Conservation (phyloP, 179 eudicot genomes). For the Silene noctiflora region DNA sequence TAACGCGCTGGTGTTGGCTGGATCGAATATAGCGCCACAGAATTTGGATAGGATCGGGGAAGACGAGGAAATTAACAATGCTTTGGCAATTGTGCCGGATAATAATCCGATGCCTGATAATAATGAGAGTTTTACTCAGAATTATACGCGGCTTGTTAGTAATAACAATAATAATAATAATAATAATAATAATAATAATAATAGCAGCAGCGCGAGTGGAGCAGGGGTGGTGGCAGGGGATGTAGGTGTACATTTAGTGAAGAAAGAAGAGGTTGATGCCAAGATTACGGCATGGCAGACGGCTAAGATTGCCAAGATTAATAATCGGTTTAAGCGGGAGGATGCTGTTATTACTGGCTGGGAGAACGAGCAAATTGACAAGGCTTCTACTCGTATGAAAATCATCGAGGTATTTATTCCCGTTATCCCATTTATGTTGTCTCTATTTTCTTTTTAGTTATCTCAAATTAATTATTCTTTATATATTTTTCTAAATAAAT, state of each 20-base stretch:
- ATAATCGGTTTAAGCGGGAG: constrained; percentile 80
- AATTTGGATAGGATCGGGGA: constrained; percentile 61
- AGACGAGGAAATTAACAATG: constrained; percentile 59
- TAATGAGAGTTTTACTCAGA: neutral
- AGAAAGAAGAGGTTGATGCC: constrained; percentile 83
- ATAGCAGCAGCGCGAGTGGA: neutral
- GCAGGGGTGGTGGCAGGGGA: constrained; percentile 22
- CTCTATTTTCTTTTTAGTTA: too few species aligned
- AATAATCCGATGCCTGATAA: constrained; percentile 30
- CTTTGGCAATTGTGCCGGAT: constrained; percentile 79
- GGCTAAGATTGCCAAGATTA: constrained; percentile 84
- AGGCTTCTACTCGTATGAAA: constrained; percentile 80
- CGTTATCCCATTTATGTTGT: neutral
- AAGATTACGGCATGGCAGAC: constrained; percentile 92
- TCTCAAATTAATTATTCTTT: too few species aligned
- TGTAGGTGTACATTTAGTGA: constrained; percentile 57
- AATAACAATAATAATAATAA: neutral
- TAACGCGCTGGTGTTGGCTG: constrained; percentile 80
- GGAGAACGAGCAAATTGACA: constrained; percentile 80
- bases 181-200: neutral
- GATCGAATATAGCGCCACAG: constrained; percentile 34
- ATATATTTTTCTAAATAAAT: too few species aligned
- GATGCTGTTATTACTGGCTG: constrained; percentile 75
- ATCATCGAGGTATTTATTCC: constrained; percentile 61
- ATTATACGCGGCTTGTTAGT: neutral